Base-by-base conservation (phyloP, 2,329 filamentous ascomycete genomes). In the Cladosporium sp. region DNA sequence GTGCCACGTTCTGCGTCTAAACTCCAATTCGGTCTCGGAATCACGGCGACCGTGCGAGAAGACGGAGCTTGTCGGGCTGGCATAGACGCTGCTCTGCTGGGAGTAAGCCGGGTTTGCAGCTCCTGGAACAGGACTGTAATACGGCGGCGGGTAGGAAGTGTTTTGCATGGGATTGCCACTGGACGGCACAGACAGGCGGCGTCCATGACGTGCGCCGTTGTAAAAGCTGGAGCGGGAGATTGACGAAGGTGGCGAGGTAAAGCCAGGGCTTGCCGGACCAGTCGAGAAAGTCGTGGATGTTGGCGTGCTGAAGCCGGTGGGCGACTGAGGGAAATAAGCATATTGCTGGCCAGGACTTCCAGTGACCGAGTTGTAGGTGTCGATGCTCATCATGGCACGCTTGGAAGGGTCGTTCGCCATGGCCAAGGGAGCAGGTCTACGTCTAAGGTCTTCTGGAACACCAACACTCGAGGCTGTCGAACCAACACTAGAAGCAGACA, bases 1-100 rank as follows among this genome's bases (percentile, higher is more conserved):
- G 68, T 96, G 91, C 91, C 91, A 96, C 2, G 91, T 96, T 47
- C 90, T 81, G 55, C 91, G 78, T 56, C 90, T 83, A 80, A 84
- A 88, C 50, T 88, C 86, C 37, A 89, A 84, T 56, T 95, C 89
- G 1, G 80, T 72, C 17, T 76, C 73, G 45, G 87, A 86, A 36
- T 90, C 86, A 37, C 85, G 77, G 24, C 85, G 74, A 4, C 80
- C 78, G 69, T 82, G 85, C 7, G 76, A 74, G 29, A 84, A 81
- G 0, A 79, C 76, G 0, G 84, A 82, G 37, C 73, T 78, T 1
- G 83, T 86, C 4, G 89, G 89, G 76, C 72, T 88, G 56, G 69
- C 83, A 54, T 85, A 75, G 44, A 82, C 79, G 58, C 80, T 82
- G 50, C 76, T 80, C n/a, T 59, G 79, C 69, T 55, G 80, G 66